Percentiles rank a stretch among this genome's conserved stretches.
Conservation (phyloP, 2,329 filamentous ascomycete genomes). For the Byssochlamys sp. region DNA sequence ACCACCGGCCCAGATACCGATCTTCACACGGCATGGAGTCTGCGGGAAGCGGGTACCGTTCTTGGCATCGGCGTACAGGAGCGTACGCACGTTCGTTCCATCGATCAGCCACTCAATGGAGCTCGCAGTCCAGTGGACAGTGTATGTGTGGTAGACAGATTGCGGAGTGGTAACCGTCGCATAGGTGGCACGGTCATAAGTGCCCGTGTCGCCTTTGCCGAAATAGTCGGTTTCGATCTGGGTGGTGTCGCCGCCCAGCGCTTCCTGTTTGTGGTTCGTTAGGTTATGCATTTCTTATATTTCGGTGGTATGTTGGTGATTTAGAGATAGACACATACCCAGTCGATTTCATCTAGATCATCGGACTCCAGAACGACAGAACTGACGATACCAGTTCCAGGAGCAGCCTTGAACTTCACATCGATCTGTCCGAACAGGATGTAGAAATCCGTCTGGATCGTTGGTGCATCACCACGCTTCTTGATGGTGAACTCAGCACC, state of each 20-base stretch:
- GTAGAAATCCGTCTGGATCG: constrained; percentile 81
- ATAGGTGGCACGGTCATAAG: constrained; percentile 76
- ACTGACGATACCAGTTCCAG: constrained; percentile 83
- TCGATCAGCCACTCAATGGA: constrained; percentile 58
- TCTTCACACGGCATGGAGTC: constrained; percentile 61
- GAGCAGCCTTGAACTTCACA: constrained; percentile 73
- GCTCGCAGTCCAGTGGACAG: constrained; percentile 57
- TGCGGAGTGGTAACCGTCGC: constrained; percentile 55
- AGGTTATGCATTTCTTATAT: constrained; percentile 3
- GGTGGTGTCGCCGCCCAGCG: constrained; percentile 25
- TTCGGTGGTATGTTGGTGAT: constrained; percentile 22
- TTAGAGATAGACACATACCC: constrained; percentile 60
- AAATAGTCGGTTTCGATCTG: constrained; percentile 81
- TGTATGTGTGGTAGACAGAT: constrained; percentile 36
- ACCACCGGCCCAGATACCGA: constrained; percentile 63
- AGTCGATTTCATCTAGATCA: constrained; percentile 87
- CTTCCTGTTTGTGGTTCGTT: constrained; percentile 20
- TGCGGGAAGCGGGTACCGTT: constrained; percentile 56
- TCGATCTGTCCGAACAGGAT: constrained; percentile 95
- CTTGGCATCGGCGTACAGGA: constrained; percentile 51
- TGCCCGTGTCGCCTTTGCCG: constrained; percentile 70
- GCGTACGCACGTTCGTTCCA: constrained; percentile 50
- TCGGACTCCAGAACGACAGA: constrained; percentile 89
- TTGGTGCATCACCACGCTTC: constrained; percentile 70
- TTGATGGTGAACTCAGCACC: constrained; percentile 75